These are phyloP conservation scores for Kwoniella bestiolae DNA, from an alignment of 768 basidiomycete species.

Conservation along the genomic window DNA sequence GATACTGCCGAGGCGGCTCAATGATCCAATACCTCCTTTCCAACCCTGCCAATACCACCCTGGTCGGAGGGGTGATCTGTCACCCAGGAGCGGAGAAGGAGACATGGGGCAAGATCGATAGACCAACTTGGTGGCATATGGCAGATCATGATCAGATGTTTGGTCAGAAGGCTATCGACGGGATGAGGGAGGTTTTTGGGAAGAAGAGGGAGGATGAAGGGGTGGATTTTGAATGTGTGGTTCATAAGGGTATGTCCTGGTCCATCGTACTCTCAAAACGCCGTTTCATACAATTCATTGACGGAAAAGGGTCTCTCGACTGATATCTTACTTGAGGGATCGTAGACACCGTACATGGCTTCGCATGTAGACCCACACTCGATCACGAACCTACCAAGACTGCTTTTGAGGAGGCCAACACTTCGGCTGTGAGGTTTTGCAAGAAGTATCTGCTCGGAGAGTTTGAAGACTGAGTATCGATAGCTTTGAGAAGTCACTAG, in stretches of 20 bases:
- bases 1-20: slow-evolving; percentile 43
- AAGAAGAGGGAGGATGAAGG: slow-evolving; percentile 22
- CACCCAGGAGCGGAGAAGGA: slow-evolving; percentile 35
- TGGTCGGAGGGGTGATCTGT: slow-evolving; percentile 35
- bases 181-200: slow-evolving; percentile 28
- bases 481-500: no score
- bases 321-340: no score
- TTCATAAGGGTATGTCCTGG: slow-evolving; percentile 33
- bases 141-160: slow-evolving; percentile 40
- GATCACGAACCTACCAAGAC: slow-evolving; percentile 64
- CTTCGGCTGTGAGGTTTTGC: slow-evolving; percentile 61
- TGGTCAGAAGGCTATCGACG: slow-evolving; percentile 28
- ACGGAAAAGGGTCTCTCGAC: no score
- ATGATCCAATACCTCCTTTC: slow-evolving; percentile 34
- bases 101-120: slow-evolving; percentile 20
- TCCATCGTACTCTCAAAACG: no score
- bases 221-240: slow-evolving; percentile 21
- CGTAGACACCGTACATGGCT: slow-evolving; percentile 64
- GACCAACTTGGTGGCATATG: slow-evolving; percentile 34
- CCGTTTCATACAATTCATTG: no score
- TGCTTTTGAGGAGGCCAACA: slow-evolving; percentile 65
- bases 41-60: slow-evolving; percentile 5
- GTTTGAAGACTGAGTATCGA: not conserved
- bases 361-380: slow-evolving; percentile 66
- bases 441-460: slow-evolving; percentile 56